These are phyloP conservation scores for Fusarium cicatricum DNA, from an alignment of 2,329 filamentous ascomycete species.

Conservation along the genomic window DNA sequence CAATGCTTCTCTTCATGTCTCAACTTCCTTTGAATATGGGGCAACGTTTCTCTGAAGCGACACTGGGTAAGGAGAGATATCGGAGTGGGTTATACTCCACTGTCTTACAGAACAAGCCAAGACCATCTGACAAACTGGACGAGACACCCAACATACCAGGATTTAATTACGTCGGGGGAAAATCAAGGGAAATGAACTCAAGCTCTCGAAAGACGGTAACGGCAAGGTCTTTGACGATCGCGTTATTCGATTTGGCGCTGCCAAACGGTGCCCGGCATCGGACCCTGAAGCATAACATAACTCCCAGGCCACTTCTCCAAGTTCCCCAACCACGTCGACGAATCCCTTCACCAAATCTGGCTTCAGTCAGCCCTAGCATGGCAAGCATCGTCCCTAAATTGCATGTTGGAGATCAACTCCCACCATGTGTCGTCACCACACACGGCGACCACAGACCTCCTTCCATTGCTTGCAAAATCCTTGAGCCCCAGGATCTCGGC, in stretches of 20 bases:
- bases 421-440: constrained; percentile 27
- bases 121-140: constrained; percentile 29
- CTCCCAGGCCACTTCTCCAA: constrained; percentile 7
- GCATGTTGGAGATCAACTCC: constrained; percentile 32
- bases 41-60: constrained; percentile 18
- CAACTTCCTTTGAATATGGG: constrained; percentile 13
- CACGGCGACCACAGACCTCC: constrained; percentile 16
- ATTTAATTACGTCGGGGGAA: constrained; percentile 21
- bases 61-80: constrained; percentile 20
- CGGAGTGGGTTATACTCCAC: constrained; percentile 35
- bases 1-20: constrained; percentile 23
- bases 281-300: not conserved
- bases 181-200: not conserved
- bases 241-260: too few species aligned
- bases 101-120: constrained; percentile 22
- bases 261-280: not conserved
- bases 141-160: constrained; percentile 25
- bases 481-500: constrained; percentile 22
- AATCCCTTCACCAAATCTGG: constrained; percentile 1
- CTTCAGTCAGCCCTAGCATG: constrained; percentile 31
- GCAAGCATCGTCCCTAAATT: constrained; percentile 12
- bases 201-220: not conserved
- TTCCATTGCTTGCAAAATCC: constrained; percentile 19
- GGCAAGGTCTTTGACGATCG: too few species aligned
- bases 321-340: constrained; percentile 12